These are phyloP conservation scores for Epichloe aotearoae DNA, from an alignment of 2,329 filamentous ascomycete genomes.

Conservation along the genomic window DNA sequence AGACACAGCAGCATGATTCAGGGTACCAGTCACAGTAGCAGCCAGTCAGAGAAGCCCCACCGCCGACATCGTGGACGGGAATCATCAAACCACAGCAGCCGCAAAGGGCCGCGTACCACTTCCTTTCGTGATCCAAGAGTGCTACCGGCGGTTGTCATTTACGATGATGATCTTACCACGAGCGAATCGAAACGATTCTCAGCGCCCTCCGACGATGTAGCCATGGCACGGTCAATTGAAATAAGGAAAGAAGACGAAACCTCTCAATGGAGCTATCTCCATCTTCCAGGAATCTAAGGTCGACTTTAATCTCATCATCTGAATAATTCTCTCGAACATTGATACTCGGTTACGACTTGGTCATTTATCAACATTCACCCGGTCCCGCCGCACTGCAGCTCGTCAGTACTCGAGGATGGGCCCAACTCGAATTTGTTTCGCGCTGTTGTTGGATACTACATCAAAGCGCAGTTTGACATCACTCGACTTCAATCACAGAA, in stretches of 20 bases:
- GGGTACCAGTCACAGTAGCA: conserved; percentile 2
- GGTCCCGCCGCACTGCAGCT: neutral
- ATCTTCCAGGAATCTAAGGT: conserved; percentile 23
- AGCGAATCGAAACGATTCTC: conserved; percentile 15
- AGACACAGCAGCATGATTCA: conserved; percentile 5
- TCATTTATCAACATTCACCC: neutral
- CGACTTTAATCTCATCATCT: neutral
- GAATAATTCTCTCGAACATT: neutral
- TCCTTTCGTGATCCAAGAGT: conserved; percentile 10
- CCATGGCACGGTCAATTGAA: conserved; percentile 10
- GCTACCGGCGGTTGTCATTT: conserved; percentile 22
- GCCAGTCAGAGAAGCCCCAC: neutral
- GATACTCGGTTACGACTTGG: neutral
- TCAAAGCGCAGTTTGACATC: neutral
- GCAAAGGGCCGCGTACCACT: conserved; percentile 6
- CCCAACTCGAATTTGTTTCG: neutral
- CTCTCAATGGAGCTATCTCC: conserved; percentile 22
- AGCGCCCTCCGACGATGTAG: conserved; percentile 12
- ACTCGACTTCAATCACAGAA: neutral
- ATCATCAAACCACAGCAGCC: neutral
- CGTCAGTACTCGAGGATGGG: neutral
- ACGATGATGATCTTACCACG: conserved; percentile 23
- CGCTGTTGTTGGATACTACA: neutral
- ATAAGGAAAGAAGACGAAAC: conserved; percentile 12
- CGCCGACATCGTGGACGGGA: neutral